Base-by-base conservation (phyloP, 1,139 yeast species). In the Nadsonia starkeyi-henricii region DNA sequence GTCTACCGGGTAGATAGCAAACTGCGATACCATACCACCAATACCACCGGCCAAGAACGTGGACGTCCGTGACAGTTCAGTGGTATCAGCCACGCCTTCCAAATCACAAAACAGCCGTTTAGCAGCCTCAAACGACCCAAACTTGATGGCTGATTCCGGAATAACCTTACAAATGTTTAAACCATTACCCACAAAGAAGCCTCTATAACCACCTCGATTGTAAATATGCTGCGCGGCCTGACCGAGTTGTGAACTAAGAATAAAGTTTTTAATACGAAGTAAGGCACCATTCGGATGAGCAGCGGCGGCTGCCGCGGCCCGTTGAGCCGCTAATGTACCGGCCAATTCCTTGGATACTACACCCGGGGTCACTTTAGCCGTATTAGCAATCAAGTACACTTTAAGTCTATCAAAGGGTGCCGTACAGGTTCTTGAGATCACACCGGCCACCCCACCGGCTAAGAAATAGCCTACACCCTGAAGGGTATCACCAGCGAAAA, bases 141-240 rank as follows among this genome's bases (percentile, higher is more conserved):
- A 91, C 62, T 91, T 91, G 78, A 91, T 91, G 2, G 98, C 96
- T 43, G 95, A 83, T 63, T 91, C 98, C 0, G 98, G 98, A 61
- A 91, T 86, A 30, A 91, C 96, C 62, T 91, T 91, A 52, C 88
- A 62, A n/a, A 85, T 89, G 62, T 91, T 91, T 41, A 91, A 70
- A 0, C 97, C 97, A 67, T 89, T 89, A 15, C 97, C 98, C 8
- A 89, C 95, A 62, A 91, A 91, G 61, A 91, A 91, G 0, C 93
- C 81, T 50, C 75, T 74, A 8, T 88, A 52, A 0, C 98, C 98
- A 33, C 96, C 96, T 65, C 85, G 94, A 57, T 76, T 77, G 76
- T 93, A 91, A 42, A 91, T 67, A 1, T 89, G 78, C 50, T 79
- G 73, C 1, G 91, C 83, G 1, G 97, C 97, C 55, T 13, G 41